These are phyloP conservation scores for Sphagnurus paluster DNA, from an alignment of 1,284 basidiomycete species.

Conservation along the genomic window DNA sequence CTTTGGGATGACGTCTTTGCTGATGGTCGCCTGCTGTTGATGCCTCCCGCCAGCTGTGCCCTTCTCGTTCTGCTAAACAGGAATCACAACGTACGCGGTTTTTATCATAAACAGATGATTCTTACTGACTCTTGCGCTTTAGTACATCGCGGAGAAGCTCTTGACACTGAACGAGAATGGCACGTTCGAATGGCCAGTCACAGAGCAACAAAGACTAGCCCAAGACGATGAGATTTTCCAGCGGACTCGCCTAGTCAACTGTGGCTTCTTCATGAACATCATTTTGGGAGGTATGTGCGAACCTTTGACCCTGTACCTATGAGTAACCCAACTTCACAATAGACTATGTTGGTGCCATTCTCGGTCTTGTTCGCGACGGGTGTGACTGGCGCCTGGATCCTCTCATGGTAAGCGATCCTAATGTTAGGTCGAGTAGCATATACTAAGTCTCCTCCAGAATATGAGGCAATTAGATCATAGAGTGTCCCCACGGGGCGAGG, in stretches of 20 bases:
- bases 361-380: constrained; percentile 64
- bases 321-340: constrained; percentile 7
- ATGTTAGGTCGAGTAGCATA: background rate
- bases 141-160: constrained; percentile 75
- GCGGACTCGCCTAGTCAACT: constrained; percentile 74
- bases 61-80: constrained; percentile 69
- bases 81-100: constrained; percentile 69
- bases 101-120: constrained; percentile 7
- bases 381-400: constrained; percentile 63
- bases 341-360: constrained; percentile 75
- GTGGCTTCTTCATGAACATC: constrained; percentile 70
- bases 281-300: constrained; percentile 50
- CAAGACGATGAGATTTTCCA: constrained; percentile 81
- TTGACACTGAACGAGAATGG: constrained; percentile 67
- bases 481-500: constrained; percentile 61
- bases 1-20: constrained; percentile 72
- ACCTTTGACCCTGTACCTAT: background rate
- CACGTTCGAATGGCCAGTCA: constrained; percentile 37
- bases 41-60: constrained; percentile 74
- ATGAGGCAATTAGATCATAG: constrained; percentile 47
- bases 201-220: constrained; percentile 29
- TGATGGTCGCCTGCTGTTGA: constrained; percentile 65
- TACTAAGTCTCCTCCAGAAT: constrained; percentile 30
- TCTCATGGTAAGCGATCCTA: constrained; percentile 42
- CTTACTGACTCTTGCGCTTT: constrained; percentile 11